Evolutionary conservation across 495 filamentous ascomycete species (phyloP).

Genomic region (Cercophora newfieldiana): DNA sequence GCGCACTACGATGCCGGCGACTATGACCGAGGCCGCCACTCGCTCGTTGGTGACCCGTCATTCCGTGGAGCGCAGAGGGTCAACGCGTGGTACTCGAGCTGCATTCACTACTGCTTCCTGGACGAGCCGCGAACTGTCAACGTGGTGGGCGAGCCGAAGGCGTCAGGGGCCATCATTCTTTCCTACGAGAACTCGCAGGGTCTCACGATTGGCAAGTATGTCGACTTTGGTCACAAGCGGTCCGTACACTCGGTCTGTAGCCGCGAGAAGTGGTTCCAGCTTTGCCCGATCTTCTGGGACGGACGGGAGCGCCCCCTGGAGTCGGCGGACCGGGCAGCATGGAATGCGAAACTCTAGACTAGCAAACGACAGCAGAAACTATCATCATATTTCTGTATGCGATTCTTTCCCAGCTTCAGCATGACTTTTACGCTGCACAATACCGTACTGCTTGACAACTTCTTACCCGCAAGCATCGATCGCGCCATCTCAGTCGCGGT

Average conservation of each 20-base stretch:
- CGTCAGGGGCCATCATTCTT: slow-evolving; percentile 55
- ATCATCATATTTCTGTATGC: not conserved
- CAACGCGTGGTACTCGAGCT: slow-evolving; percentile 63
- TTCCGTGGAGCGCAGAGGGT: slow-evolving; percentile 63
- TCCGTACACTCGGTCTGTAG: slow-evolving; percentile 58
- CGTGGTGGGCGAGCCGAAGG: slow-evolving; percentile 64
- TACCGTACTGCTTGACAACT: too few relatives aligned
- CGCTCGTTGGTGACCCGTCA: slow-evolving; percentile 59
- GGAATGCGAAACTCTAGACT: slow-evolving; percentile 48
- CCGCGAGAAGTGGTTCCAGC: slow-evolving; percentile 64
- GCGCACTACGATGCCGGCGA: slow-evolving; percentile 60
- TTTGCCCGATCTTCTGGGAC: slow-evolving; percentile 51
- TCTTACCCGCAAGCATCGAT: too few relatives aligned
- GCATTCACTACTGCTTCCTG: slow-evolving; percentile 66
- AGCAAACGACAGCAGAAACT: too few relatives aligned
- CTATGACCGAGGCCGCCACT: slow-evolving; percentile 66
- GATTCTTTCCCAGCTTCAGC: not conserved
- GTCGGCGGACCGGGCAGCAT: slow-evolving; percentile 49
- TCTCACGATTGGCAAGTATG: slow-evolving; percentile 58
- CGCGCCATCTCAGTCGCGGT: not conserved
- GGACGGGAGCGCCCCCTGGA: slow-evolving; percentile 44
- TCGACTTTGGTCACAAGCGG: slow-evolving; percentile 64
- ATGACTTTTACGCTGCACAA: not conserved
- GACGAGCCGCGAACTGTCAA: slow-evolving; percentile 62
- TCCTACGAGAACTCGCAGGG: slow-evolving; percentile 63